A percentile compares a stretch with the other conserved stretches of the same genome.
These are phyloP conservation scores for Boletus pseudopeckii DNA, from an alignment of 768 basidiomycete species.

Conservation along the genomic window DNA sequence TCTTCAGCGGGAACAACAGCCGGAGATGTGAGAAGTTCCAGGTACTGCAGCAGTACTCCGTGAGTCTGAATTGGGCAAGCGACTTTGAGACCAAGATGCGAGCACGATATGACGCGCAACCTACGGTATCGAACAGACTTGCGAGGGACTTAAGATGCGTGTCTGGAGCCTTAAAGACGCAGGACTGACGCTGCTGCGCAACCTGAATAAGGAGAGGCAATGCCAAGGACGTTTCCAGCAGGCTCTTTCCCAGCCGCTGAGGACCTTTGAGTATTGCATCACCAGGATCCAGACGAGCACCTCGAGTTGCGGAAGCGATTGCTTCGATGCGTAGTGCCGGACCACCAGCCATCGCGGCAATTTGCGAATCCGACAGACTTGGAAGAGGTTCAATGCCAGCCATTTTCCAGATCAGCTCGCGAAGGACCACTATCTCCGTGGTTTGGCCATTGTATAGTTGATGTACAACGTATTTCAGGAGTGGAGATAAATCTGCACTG, in stretches of 20 bases:
- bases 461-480: slow-evolving; percentile 89
- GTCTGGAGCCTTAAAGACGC: slow-evolving; percentile 69
- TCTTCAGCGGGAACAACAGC: slow-evolving; percentile 64
- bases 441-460: slow-evolving; percentile 81
- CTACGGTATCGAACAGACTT: slow-evolving; percentile 83
- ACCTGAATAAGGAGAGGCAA: slow-evolving; percentile 88
- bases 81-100: slow-evolving; percentile 18
- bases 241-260: slow-evolving; percentile 58
- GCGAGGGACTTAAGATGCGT: slow-evolving; percentile 84
- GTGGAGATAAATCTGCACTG: slow-evolving; percentile 74
- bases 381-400: slow-evolving; percentile 90
- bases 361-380: slow-evolving; percentile 83
- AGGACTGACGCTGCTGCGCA: slow-evolving; percentile 86
- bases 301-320: slow-evolving; percentile 73
- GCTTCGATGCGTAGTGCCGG: slow-evolving; percentile 84
- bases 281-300: slow-evolving; percentile 64
- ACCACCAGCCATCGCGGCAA: slow-evolving; percentile 89
- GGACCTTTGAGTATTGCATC: slow-evolving; percentile 66
- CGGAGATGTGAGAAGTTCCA: slow-evolving; percentile 80
- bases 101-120: slow-evolving; percentile 32
- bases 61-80: slow-evolving; percentile 60
- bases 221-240: slow-evolving; percentile 72
- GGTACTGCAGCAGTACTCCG: slow-evolving; percentile 86
- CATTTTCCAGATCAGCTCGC: slow-evolving; percentile 93
- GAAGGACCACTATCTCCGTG: slow-evolving; percentile 87